Percentiles rank a stretch among this genome's conserved stretches.
Conservation (phyloP, 108 stramenopile genomes). For the Hondaea fermentalgiana region DNA sequence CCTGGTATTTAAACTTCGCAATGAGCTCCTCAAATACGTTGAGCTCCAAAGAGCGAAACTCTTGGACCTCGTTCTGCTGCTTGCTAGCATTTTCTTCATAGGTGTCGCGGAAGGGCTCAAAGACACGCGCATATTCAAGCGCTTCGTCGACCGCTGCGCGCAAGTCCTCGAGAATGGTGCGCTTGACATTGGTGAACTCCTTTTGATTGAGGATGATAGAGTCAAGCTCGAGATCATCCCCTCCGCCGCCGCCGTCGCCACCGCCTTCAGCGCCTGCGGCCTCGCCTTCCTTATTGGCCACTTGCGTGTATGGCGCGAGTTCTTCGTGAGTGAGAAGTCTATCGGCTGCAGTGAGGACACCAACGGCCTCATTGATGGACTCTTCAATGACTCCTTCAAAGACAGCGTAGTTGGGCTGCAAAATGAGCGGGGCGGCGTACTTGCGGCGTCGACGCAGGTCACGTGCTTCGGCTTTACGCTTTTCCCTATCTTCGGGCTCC, state of each 20-base stretch:
- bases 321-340: slow-evolving; percentile 42
- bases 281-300: slow-evolving; percentile 38
- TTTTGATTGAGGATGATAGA: slow-evolving; percentile 15
- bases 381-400: not conserved
- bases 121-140: slow-evolving; percentile 30
- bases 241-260: not conserved
- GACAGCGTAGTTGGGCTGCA: not conserved
- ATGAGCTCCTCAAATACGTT: slow-evolving; percentile 35
- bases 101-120: slow-evolving; percentile 43
- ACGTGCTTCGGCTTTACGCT: not conserved
- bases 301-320: slow-evolving; percentile 42
- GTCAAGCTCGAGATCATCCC: not conserved
- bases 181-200: not conserved
- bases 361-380: slow-evolving; percentile 1
- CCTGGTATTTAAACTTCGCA: slow-evolving; percentile 36
- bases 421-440: not conserved
- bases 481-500: not conserved
- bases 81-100: slow-evolving; percentile 30
- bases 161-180: not conserved
- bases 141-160: not conserved
- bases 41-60: slow-evolving; percentile 21
- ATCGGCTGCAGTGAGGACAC: slow-evolving; percentile 32
- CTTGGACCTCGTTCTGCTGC: not conserved
- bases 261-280: not conserved
- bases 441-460: not conserved